Evolutionary conservation across 148 eudicot species (phyloP), one percentile per base, ranked within the genome.

Genomic region (Chenopodium suecicum): DNA sequence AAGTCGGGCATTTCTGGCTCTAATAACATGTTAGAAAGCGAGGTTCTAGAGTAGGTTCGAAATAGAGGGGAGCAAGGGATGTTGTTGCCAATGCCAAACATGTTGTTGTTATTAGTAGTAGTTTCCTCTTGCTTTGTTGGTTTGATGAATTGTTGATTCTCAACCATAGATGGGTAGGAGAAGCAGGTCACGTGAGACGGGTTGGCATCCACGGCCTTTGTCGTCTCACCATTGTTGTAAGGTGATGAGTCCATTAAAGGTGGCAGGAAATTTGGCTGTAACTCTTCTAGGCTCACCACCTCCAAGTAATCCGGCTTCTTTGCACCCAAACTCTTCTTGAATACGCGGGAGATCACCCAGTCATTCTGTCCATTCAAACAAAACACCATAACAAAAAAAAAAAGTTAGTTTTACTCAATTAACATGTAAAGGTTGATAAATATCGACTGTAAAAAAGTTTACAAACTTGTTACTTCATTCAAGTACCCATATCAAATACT

Each of bases 291-390:
- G 52, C 88, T 52, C 41, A n/a, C 72, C 4, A 54, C 37, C 16
- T 44, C 46, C 6, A 87, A 83, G 64, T 85, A 85, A 29, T 88
- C 82, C 19, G 82, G 78, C 62, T 86, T 91, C 86, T 91, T 91
- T 62, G 86, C 89, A 44, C 87, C 80, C 9, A 87, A 70, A 64
- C 68, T 85, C 89, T 95, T 95, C 70, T 90, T 84, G 75, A 95
- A 95, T 7, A 95, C 74, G 81, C 97, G 86, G 47, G 90, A 88
- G 1, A 95, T 86, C 60, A 91, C 98, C 97, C 98, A 95, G 50
- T 95, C 96, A 74, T 89, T 91, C 98, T 95, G 93, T 4, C 50
- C 17, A 79, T 74, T 58, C 73, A 56, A 27, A 56, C 62, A 56
- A 3, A 56, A 16, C 19, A 10, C 3, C 4, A 11, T 14, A 3